Conservation (phyloP, 305 asterid genomes). For the Fraxinus dipetala region DNA sequence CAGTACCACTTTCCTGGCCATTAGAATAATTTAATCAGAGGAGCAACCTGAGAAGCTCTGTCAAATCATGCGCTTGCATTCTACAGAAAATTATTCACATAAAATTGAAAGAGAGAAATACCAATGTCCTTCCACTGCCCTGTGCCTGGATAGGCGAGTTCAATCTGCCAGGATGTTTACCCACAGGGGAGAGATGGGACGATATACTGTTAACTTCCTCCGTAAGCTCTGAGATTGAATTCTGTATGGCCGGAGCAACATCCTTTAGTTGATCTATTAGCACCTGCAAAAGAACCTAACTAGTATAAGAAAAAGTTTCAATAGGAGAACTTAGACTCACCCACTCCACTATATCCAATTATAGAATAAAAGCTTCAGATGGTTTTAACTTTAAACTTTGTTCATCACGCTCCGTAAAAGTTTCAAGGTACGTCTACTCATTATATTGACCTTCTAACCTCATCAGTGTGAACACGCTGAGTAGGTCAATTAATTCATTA, state of each 20-base stretch:
- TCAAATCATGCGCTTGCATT: slow-evolving; percentile 14
- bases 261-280: slow-evolving; percentile 94
- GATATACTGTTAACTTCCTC: slow-evolving; percentile 83
- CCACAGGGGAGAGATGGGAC: slow-evolving; percentile 56
- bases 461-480: slow-evolving; percentile 7
- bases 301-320: slow-evolving; percentile 19
- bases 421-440: slow-evolving; percentile 19
- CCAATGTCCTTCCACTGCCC: slow-evolving; percentile 67
- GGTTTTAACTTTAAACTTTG: slow-evolving; percentile 9
- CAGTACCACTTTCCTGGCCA: slow-evolving; percentile 61
- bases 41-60: slow-evolving; percentile 22
- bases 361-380: slow-evolving; percentile 4
- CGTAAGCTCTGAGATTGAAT: slow-evolving; percentile 75
- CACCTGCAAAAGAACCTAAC: slow-evolving; percentile 53
- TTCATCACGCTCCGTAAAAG: slow-evolving; percentile 21
- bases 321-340: slow-evolving; percentile 14
- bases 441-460: slow-evolving; percentile 4
- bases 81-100: slow-evolving; percentile 18
- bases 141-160: slow-evolving; percentile 66
- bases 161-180: slow-evolving; percentile 50
- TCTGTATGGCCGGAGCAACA: slow-evolving; percentile 90
- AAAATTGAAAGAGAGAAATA: slow-evolving; percentile 27
- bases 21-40: slow-evolving; percentile 23
- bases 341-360: slow-evolving; percentile 20
- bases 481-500: slow-evolving; percentile 21